These are phyloP conservation scores for Populus nigra DNA, from an alignment of 345 rosid species.

Conservation along the genomic window DNA sequence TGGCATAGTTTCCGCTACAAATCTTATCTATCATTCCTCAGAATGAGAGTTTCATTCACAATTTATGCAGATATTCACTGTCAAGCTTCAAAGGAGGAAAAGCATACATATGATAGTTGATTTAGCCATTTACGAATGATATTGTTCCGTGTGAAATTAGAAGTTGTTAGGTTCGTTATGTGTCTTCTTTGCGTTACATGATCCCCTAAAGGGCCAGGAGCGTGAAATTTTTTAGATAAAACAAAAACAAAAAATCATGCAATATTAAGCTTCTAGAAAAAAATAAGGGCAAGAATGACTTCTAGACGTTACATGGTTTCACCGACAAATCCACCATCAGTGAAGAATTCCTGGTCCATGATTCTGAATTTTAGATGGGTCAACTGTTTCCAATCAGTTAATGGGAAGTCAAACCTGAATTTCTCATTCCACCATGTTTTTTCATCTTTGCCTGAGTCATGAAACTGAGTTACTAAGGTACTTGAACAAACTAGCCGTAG, in stretches of 20 bases:
- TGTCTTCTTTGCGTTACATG: too few species aligned
- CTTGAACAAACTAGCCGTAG: not conserved
- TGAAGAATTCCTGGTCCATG: conserved; percentile 59
- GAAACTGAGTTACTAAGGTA: not conserved
- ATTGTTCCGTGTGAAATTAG: too few species aligned
- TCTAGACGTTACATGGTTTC: conserved; percentile 54
- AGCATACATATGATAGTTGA: too few species aligned
- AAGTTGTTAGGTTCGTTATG: too few species aligned
- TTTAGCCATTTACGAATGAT: too few species aligned
- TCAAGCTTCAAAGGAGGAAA: not conserved
- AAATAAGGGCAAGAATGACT: not conserved
- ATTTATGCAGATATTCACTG: not conserved
- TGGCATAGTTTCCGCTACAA: not conserved
- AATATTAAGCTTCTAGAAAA: not conserved
- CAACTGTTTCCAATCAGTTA: conserved; percentile 49
- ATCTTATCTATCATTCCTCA: not conserved
- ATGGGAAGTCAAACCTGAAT: conserved; percentile 54
- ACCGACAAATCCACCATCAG: conserved; percentile 63
- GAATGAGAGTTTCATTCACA: not conserved
- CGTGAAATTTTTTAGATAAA: not conserved
- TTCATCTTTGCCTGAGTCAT: conserved; percentile 45
- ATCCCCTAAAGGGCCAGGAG: not conserved
- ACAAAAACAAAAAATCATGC: not conserved
- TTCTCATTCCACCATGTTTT: conserved; percentile 83
- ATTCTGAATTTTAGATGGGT: conserved; percentile 59